Base-by-base conservation (phyloP, 2,329 filamentous ascomycete species). In the Fusarium sp. region DNA sequence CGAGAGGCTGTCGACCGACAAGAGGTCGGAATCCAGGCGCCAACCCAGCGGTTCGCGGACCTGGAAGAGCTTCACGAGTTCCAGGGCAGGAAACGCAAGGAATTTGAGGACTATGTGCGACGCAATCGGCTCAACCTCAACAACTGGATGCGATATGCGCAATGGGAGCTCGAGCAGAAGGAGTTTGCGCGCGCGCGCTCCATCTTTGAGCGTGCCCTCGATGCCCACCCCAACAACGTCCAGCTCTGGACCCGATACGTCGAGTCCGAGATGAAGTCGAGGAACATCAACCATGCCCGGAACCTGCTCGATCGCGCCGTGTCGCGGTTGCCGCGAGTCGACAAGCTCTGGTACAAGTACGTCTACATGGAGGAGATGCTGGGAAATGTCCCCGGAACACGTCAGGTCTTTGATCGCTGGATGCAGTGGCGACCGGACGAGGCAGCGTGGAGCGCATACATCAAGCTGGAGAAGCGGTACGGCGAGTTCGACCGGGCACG, bases 291-390 rank as follows among this genome's bases (percentile, higher is more conserved):
- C 79, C 95, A 98, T 85, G 94, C 96, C 33, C 86, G 96, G 63
- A 99, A 99, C 78, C 81, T 99, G 56, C 87, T 99, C 57, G 96
- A 99, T 79, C 90, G 96, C 60, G 94, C 96, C n/a, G 93, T 98
- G 58, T 93, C 93, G 1, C 92, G 96, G 61, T 83, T 97, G 38
- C 96, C 96, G 5, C 86, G 96, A 62, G 88, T 98, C 40, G 93
- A 98, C 79, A 98, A 98, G 84, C 83, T 99, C 33, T 99, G 96
- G 96, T 99, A 97, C 84, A 98, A 98, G 79, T 99, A 97, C 83
- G 93, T 97, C 25, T 97, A 97, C 79, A 96, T 97, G 91, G 95
- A 98, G 83, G 96, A 99, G 85, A 98, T 95, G 81, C 86, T 99
- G 59, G 93, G 93, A 6, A 97, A 99, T 75, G 90, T 99, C 53